Percentiles rank a stretch among this genome's conserved stretches.
These are phyloP conservation scores for Solanum pinnatisectum DNA, from an alignment of 257 asterid species.

Conservation along the genomic window DNA sequence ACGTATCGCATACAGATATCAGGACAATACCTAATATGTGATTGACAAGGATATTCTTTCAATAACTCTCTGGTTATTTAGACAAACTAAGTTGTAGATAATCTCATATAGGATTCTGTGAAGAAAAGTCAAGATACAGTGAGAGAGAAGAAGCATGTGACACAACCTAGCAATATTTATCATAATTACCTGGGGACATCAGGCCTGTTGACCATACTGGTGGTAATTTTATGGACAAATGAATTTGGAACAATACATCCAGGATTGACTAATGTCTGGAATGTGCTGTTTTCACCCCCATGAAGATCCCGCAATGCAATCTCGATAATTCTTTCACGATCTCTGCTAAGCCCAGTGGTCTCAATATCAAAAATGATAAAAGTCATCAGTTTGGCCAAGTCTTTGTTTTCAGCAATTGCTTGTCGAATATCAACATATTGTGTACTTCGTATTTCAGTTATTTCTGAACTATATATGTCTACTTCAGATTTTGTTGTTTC, in stretches of 20 bases:
- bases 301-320: slow-evolving; percentile 80
- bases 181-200: slow-evolving; percentile 64
- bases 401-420: slow-evolving; percentile 24
- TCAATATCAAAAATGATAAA: slow-evolving; percentile 69
- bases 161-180: neutral
- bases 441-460: slow-evolving; percentile 21
- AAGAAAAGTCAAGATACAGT: neutral
- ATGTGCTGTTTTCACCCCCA: slow-evolving; percentile 84
- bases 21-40: neutral
- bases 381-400: slow-evolving; percentile 52
- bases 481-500: slow-evolving; percentile 4
- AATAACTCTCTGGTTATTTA: neutral
- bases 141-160: neutral
- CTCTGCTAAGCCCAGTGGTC: slow-evolving; percentile 74
- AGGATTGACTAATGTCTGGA: slow-evolving; percentile 84
- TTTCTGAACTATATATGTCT: slow-evolving; percentile 7
- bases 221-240: slow-evolving; percentile 54
- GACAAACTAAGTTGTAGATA: neutral
- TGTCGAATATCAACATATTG: slow-evolving; percentile 24
- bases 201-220: slow-evolving; percentile 50
- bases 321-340: slow-evolving; percentile 57
- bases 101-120: neutral
- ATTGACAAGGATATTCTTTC: neutral
- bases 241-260: slow-evolving; percentile 46
- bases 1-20: neutral